Percentiles rank a stretch among this genome's conserved stretches.
Evolutionary conservation across 2,329 filamentous ascomycete species (phyloP).

Genomic region (Teratosphaeria nubilosa): DNA sequence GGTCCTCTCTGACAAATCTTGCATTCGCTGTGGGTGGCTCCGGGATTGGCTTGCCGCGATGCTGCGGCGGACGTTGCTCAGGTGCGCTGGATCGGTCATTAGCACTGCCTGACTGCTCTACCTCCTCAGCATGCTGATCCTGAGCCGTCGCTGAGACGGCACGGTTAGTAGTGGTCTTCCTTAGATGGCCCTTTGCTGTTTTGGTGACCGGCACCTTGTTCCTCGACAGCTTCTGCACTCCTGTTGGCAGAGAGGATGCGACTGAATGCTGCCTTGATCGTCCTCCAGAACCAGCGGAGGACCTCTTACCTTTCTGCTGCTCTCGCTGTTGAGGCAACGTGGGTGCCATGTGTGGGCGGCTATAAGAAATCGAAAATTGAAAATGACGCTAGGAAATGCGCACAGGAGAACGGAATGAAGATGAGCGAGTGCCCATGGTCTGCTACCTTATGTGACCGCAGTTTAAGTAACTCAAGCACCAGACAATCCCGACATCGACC

Average conservation of each 20-base stretch:
- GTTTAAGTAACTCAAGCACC: neutral
- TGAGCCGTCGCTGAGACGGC: neutral
- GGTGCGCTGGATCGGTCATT: neutral
- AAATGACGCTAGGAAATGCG: neutral
- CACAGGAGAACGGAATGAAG: neutral
- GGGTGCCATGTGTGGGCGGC: neutral
- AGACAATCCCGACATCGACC: neutral
- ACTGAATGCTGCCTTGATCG: neutral
- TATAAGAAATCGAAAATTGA: neutral
- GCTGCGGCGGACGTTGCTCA: too few species aligned
- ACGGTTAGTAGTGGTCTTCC: neutral
- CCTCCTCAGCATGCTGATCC: neutral
- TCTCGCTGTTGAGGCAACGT: neutral
- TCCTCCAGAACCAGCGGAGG: neutral
- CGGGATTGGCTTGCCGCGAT: neutral
- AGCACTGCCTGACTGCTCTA: neutral
- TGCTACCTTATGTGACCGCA: neutral
- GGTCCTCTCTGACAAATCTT: neutral
- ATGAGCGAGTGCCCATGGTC: neutral
- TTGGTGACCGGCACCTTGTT: neutral
- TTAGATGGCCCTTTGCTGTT: neutral
- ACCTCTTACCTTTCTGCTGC: neutral
- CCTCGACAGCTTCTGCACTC: neutral
- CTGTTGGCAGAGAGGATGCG: neutral
- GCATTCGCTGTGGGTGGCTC: neutral